Percentiles rank a stretch among this genome's conserved stretches.
These are phyloP conservation scores for Arctium lappa DNA, from an alignment of 129 eudicot genomes.

Conservation along the genomic window DNA sequence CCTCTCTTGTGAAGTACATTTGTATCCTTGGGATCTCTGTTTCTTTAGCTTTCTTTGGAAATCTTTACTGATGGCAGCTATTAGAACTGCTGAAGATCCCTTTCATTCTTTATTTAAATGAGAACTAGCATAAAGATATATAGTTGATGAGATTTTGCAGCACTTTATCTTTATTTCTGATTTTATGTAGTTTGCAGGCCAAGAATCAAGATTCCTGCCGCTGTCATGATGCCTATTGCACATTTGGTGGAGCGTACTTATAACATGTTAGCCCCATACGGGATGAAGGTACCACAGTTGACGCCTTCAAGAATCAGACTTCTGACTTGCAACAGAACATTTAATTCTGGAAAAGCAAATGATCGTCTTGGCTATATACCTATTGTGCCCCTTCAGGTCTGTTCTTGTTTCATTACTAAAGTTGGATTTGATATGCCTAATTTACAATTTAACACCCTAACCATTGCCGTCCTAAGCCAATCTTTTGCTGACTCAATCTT, in stretches of 20 bases:
- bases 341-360: conserved; percentile 82
- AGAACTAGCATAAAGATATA: not conserved
- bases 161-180: conserved; percentile 54
- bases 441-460: not conserved
- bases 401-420: conserved; percentile 2
- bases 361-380: conserved; percentile 91
- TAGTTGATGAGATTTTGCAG: not conserved
- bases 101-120: not conserved
- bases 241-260: conserved; percentile 65
- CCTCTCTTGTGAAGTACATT: no score
- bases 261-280: conserved; percentile 70
- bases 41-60: not conserved
- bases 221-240: conserved; percentile 90
- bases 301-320: conserved; percentile 96
- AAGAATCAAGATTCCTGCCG: conserved; percentile 71
- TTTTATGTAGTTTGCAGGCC: conserved; percentile 89
- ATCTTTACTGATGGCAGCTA: not conserved
- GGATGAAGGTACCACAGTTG: conserved; percentile 95
- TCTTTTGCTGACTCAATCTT: not conserved
- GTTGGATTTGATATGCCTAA: conserved; percentile 2
- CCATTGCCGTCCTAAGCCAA: not conserved
- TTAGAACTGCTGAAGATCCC: not conserved
- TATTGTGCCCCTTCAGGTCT: conserved; percentile 82
- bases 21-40: not conserved
- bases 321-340: conserved; percentile 76